Base-by-base conservation (phyloP, 1,284 basidiomycete species). In the Fomitopsis pinicola region DNA sequence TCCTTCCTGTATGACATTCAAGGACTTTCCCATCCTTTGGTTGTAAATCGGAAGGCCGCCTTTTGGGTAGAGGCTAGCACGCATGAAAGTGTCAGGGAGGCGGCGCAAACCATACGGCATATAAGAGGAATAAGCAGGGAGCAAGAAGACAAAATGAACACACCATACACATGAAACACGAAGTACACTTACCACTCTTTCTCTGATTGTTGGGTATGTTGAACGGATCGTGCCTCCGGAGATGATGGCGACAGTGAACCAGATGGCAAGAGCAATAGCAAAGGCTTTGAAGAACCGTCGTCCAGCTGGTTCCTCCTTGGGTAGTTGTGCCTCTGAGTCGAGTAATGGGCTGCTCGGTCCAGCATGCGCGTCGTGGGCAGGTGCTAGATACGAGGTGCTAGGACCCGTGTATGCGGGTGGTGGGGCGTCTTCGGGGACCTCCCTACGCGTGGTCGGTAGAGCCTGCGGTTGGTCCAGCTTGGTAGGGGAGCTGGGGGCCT, bases 281-380 rank as follows among this genome's bases (percentile, higher is more conserved):
- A 74, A 65, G 1, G 73, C 72, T 53, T 69, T 70, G 48, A 69
- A 35, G 60, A 75, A 75, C 15, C 73, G 62, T 57, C 44, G 60
- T 10, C 58, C 56, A 1, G 72, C 67, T 0, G 63, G 61, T 44
- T 69, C 69, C 6, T 58, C 55, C 15, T 46, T 53, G 48, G 59
- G 58, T 28, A 60, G 17, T 12, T 62, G 30, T 5, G 55, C 33
- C 35, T 38, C 22, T 22, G 46, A 17, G 42, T 54, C 35, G 52
- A 42, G 45, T 12, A 52, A 14, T 9, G 59, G 22, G 52, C 46
- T 15, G 33, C 38, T 1, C 36, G 59, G 45, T 40, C 36, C 5
- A 63, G 55, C 19, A 26, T 12, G 15, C 9, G 44, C 60, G 53
- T 57, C 53, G 28, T 28, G 38, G 53, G 3, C 59, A 46, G 10